phyloP scores from a whole-genome alignment of 345 rosid genomes.

The Conringia planisiliqua region DNA sequence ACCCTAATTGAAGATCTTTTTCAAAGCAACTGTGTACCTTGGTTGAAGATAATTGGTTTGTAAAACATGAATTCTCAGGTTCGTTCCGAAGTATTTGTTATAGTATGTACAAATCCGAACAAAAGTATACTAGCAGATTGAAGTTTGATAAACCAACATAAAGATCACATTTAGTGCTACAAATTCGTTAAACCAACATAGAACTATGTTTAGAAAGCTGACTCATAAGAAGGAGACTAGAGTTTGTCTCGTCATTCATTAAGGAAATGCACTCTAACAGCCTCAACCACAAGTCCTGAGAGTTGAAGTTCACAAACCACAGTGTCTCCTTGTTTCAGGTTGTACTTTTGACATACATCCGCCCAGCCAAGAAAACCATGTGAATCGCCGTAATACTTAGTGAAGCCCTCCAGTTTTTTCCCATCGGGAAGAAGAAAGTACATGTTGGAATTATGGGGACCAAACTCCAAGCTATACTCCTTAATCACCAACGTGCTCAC shows the following conservation, averaged over 20 bases:
- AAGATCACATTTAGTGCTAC: background rate
- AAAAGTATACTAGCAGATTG: background rate
- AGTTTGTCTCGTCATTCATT: no score
- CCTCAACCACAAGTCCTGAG: background rate
- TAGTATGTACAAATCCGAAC: background rate
- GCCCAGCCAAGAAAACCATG: slow-evolving; percentile 16
- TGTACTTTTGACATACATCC: background rate
- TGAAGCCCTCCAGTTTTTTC: background rate
- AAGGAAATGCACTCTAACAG: slow-evolving; percentile 21
- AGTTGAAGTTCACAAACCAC: slow-evolving; percentile 26
- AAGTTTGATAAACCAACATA: background rate
- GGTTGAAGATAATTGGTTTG: background rate
- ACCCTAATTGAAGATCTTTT: background rate
- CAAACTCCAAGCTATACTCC: slow-evolving; percentile 15
- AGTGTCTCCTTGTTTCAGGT: slow-evolving; percentile 1
- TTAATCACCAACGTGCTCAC: background rate
- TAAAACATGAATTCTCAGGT: background rate
- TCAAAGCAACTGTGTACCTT: background rate
- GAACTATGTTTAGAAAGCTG: no score
- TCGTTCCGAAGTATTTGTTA: background rate
- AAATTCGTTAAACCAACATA: background rate
- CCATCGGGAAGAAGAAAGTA: background rate
- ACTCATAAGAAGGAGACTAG: no score
- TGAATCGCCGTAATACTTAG: background rate
- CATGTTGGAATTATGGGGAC: background rate